A percentile compares a stretch with the other conserved stretches of the same genome.
phyloP scores from a whole-genome alignment of 2,329 filamentous ascomycete species.

The Xylaria sp. region DNA sequence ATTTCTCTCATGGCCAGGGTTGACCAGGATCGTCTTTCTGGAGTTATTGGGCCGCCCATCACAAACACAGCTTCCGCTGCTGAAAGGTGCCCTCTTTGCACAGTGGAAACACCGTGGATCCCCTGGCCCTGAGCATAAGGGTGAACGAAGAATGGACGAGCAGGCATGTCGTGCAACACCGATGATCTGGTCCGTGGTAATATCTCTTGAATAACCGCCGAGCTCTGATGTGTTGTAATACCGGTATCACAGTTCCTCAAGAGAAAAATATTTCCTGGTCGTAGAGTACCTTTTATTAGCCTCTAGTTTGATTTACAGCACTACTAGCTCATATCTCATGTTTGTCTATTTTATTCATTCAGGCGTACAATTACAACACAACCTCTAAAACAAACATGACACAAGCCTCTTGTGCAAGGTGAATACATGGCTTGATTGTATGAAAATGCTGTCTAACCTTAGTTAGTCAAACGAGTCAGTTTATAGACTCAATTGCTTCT shows the following conservation, averaged over 20 bases:
- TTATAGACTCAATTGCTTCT: background rate
- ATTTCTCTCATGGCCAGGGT: slow-evolving; percentile 14
- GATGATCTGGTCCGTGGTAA: background rate
- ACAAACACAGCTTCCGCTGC: background rate
- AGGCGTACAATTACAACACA: slow-evolving; percentile 7
- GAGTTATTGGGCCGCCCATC: background rate
- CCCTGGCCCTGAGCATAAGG: slow-evolving; percentile 28
- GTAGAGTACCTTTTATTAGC: background rate
- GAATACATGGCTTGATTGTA: background rate
- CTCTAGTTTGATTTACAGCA: background rate
- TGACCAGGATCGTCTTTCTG: background rate
- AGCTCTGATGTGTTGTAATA: background rate
- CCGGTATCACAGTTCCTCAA: background rate
- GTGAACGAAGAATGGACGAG: slow-evolving; percentile 35
- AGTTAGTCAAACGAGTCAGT: slow-evolving; percentile 14
- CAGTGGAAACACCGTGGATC: background rate
- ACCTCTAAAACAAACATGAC: background rate
- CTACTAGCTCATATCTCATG: background rate
- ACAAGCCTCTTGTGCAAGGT: background rate
- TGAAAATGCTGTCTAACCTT: background rate
- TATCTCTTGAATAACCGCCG: background rate
- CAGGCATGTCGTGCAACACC: slow-evolving; percentile 13
- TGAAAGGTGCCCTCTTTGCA: background rate
- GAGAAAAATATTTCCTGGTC: background rate
- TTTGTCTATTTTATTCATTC: slow-evolving; percentile 7